These are phyloP conservation scores for Coriolopsis trogii DNA, from an alignment of 1,284 basidiomycete species.

Conservation along the genomic window DNA sequence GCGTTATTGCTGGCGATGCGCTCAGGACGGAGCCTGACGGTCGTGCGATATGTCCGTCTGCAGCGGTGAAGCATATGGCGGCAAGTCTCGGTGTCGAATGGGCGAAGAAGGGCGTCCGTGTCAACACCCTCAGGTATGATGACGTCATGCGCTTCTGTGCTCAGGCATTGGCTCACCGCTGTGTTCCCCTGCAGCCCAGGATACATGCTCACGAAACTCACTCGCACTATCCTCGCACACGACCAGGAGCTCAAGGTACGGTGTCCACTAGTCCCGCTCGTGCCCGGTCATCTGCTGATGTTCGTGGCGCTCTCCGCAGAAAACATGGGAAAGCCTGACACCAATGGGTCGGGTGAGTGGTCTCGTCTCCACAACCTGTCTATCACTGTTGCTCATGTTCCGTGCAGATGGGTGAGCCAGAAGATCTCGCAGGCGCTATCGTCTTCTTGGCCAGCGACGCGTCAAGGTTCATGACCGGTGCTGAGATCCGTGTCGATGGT, in stretches of 20 bases:
- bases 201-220: slow-evolving; percentile 90
- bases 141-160: slow-evolving; percentile 23
- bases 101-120: slow-evolving; percentile 84
- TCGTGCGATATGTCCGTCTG: background rate
- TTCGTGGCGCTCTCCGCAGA: slow-evolving; percentile 43
- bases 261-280: slow-evolving; percentile 14
- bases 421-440: slow-evolving; percentile 65
- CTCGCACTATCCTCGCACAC: slow-evolving; percentile 74
- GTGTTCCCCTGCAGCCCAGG: slow-evolving; percentile 61
- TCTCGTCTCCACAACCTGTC: background rate
- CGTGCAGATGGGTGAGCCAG: slow-evolving; percentile 22
- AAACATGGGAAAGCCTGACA: slow-evolving; percentile 89
- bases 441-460: slow-evolving; percentile 88
- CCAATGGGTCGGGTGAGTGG: slow-evolving; percentile 81
- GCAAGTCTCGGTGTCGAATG: slow-evolving; percentile 87
- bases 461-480: slow-evolving; percentile 84
- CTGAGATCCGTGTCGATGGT: slow-evolving; percentile 85
- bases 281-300: slow-evolving; percentile 11
- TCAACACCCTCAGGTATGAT: slow-evolving; percentile 74
- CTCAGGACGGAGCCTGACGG: slow-evolving; percentile 6
- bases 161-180: slow-evolving; percentile 5
- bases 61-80: slow-evolving; percentile 89
- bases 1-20: slow-evolving; percentile 2
- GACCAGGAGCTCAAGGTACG: slow-evolving; percentile 72
- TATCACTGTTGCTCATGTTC: background rate